Evolutionary conservation across 768 basidiomycete genomes (phyloP), one percentile per base, ranked within the genome.

Genomic region (Porphyrellus cyaneotinctus): DNA sequence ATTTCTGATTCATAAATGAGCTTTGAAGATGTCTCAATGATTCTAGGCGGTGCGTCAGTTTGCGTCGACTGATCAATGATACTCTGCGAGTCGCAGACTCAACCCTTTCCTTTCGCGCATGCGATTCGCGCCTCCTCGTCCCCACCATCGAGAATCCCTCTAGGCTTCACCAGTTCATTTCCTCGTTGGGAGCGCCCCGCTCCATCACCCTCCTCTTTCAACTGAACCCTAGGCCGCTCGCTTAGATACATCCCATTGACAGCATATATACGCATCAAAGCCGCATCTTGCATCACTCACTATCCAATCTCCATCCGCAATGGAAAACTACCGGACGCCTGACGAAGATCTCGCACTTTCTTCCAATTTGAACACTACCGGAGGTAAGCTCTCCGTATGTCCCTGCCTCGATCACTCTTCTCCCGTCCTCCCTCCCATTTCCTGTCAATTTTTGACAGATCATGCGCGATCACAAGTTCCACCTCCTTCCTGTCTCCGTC

Each of bases 381-480:
- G 66, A 64, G 66, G 66, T 70, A 64, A 48, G 68, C 47, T 43
- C 49, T 35, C 58, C 59, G 53, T 61, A 38, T 39, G 42, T 44
- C 17, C 47, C 23, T 24, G 17, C 28, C 50, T 42, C 35, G 32
- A 62, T 57, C 54, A 39, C 13, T 20, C 58, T 50, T 52, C 54
- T 49, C 48, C 31, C 41, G 45, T n/a, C n/a, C n/a, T n/a, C n/a
- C n/a, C n/a, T n/a, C n/a, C n/a, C n/a, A n/a, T n/a, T 49, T 44
- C 48, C n/a, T n/a, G n/a, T 60, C 61, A 49, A 14, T 2, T 0
- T 8, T 26, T 39, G 57, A 46, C 46, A 42, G 56, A 58, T 65
- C 54, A 30, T 43, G 38, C 47, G 42, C 47, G 62, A 63, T 61
- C 62, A 6, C 42, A 5, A 5, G 26, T 39, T 20, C 31, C 13